A percentile compares a stretch with the other conserved stretches of the same genome.
Evolutionary conservation across 129 eudicot genomes (phyloP).

Genomic region (Calendula officinalis): DNA sequence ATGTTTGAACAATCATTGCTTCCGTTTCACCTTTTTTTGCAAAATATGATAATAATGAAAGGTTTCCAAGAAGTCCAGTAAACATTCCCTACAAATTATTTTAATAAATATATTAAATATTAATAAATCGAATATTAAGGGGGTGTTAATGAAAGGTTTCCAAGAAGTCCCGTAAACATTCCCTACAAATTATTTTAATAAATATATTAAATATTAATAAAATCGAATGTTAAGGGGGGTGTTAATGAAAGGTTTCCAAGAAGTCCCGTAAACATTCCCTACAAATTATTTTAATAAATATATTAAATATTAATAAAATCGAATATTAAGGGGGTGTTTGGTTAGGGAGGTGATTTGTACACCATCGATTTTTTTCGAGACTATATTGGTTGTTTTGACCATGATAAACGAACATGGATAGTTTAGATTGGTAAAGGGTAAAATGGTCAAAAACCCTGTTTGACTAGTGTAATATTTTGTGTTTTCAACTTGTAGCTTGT

Average conservation of each 20-base stretch:
- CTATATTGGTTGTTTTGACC: too few species aligned
- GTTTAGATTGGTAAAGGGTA: too few species aligned
- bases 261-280: constrained; percentile 97
- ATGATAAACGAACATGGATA: too few species aligned
- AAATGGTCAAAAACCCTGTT: too few species aligned
- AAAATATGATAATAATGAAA: constrained; percentile 82
- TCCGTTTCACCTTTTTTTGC: constrained; percentile 89
- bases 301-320: too few species aligned
- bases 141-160: constrained; percentile 79
- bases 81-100: constrained; percentile 67
- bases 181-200: constrained; percentile 50
- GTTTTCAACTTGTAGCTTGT: too few species aligned
- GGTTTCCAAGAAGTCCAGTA: constrained; percentile 93
- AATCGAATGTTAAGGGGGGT: too few species aligned
- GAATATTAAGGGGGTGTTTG: neutral
- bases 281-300: constrained; percentile 13
- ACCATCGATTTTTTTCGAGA: too few species aligned
- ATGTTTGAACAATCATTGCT: constrained; percentile 75
- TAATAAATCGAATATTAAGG: too few species aligned
- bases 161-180: constrained; percentile 92
- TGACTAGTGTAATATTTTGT: too few species aligned
- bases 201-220: constrained; percentile 9
- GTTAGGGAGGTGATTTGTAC: too few species aligned
- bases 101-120: constrained; percentile 10
- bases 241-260: constrained; percentile 86